These are phyloP conservation scores for Cucurbita argyrosperma DNA, from an alignment of 306 rosid genomes.

Conservation along the genomic window DNA sequence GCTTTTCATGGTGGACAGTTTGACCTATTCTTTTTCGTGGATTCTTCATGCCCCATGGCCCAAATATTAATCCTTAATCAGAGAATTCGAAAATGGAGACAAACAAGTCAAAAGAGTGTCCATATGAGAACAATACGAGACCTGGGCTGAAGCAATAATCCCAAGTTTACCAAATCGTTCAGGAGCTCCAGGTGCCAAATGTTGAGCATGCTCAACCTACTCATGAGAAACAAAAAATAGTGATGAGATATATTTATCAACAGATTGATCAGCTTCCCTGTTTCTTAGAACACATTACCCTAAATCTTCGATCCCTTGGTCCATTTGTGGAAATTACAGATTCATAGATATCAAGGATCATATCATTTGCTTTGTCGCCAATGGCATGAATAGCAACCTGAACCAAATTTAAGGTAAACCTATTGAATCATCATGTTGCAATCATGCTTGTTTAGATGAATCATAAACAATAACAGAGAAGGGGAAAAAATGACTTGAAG, in stretches of 20 bases:
- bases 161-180: slow-evolving; percentile 45
- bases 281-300: slow-evolving; percentile 32
- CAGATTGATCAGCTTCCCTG: slow-evolving; percentile 2
- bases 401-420: slow-evolving; percentile 10
- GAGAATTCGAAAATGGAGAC: not conserved
- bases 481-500: slow-evolving; percentile 44
- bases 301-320: slow-evolving; percentile 61
- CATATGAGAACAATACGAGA: slow-evolving; percentile 5
- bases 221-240: not conserved
- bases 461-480: not conserved
- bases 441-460: not conserved
- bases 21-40: not conserved
- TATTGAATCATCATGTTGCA: not conserved
- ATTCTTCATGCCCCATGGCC: not conserved
- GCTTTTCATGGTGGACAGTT: not conserved
- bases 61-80: not conserved
- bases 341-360: slow-evolving; percentile 49
- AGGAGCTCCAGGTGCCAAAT: slow-evolving; percentile 51
- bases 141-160: slow-evolving; percentile 75
- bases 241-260: not conserved
- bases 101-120: slow-evolving; percentile 4
- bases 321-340: slow-evolving; percentile 49
- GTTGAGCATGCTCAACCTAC: slow-evolving; percentile 90
- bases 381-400: slow-evolving; percentile 93
- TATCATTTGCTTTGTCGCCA: slow-evolving; percentile 74